These are phyloP conservation scores for Athelia sp. DNA, from an alignment of 1,284 basidiomycete species.

Conservation along the genomic window DNA sequence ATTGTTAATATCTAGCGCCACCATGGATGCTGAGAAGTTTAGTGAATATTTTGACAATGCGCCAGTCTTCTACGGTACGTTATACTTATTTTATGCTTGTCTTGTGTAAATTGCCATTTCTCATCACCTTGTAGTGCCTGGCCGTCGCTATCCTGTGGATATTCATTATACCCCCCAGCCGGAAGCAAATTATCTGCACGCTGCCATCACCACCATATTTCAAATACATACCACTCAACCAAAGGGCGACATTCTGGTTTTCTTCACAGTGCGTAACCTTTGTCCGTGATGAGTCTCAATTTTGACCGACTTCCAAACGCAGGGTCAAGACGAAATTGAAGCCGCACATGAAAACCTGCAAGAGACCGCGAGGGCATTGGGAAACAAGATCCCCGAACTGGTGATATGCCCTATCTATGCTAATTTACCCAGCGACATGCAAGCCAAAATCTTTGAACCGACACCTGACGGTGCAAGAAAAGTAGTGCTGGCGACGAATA, in stretches of 20 bases:
- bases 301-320: slow-evolving; percentile 2
- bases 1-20: slow-evolving; percentile 92
- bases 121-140: slow-evolving; percentile 64
- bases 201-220: slow-evolving; percentile 97
- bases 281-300: slow-evolving; percentile 1
- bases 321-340: slow-evolving; percentile 99
- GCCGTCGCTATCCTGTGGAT: slow-evolving; percentile 96
- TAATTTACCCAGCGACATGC: slow-evolving; percentile 97
- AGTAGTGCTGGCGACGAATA: slow-evolving; percentile 97
- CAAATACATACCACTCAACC: slow-evolving; percentile 99
- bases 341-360: slow-evolving; percentile 93
- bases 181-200: slow-evolving; percentile 97
- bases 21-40: slow-evolving; percentile 95
- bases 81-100: neutral
- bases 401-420: slow-evolving; percentile 98
- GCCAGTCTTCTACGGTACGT: slow-evolving; percentile 85
- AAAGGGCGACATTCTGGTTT: slow-evolving; percentile 97
- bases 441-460: slow-evolving; percentile 98
- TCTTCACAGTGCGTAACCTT: slow-evolving; percentile 71
- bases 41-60: slow-evolving; percentile 94
- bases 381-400: slow-evolving; percentile 94
- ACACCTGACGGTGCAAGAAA: slow-evolving; percentile 96
- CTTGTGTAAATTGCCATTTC: neutral
- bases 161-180: slow-evolving; percentile 98
- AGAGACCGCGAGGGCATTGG: slow-evolving; percentile 91